phyloP scores from a whole-genome alignment of 148 eudicot genomes.

The Polygonum maritimum region DNA sequence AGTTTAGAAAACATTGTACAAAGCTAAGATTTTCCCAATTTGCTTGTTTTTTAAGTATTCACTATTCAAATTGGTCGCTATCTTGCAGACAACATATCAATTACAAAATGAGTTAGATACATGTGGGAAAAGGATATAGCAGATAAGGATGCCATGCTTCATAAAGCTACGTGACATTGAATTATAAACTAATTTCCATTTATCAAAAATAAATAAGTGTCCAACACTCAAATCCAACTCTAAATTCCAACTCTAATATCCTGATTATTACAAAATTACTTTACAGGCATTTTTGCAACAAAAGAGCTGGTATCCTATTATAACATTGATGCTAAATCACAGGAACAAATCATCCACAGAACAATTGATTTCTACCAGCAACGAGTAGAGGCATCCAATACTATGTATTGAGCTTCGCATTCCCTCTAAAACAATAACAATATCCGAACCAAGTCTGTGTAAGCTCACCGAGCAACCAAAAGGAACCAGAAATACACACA shows the following conservation, averaged over 20 bases:
- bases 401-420: background rate
- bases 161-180: background rate
- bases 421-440: background rate
- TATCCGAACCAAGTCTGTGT: background rate
- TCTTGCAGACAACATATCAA: background rate
- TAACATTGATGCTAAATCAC: background rate
- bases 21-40: background rate
- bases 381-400: background rate
- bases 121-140: background rate
- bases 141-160: background rate
- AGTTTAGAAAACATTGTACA: background rate
- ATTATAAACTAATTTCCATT: background rate
- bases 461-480: background rate
- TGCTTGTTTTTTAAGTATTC: background rate
- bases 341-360: background rate
- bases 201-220: background rate
- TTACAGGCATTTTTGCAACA: background rate
- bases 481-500: background rate
- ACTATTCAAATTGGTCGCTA: background rate
- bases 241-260: background rate
- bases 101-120: background rate
- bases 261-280: background rate
- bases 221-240: background rate
- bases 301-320: background rate
- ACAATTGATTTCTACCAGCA: background rate